phyloP scores from a whole-genome alignment of 176 grass and related monocot species.

The Eremochloa ophiuroides region DNA sequence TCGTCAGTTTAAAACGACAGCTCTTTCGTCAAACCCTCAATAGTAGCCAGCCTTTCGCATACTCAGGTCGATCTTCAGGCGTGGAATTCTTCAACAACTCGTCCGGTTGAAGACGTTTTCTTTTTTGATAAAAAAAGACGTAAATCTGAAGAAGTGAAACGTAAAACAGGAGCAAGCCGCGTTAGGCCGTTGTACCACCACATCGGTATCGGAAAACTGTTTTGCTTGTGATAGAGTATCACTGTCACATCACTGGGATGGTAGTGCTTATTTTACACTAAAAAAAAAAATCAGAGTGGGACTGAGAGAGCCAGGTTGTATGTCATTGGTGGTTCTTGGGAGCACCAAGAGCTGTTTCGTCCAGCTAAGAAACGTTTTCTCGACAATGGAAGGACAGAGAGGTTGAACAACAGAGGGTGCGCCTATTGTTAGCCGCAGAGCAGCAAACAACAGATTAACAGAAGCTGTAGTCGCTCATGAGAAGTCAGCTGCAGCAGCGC shows the following conservation, averaged over 20 bases:
- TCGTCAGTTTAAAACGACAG: neutral
- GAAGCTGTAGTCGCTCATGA: neutral
- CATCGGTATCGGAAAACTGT: neutral
- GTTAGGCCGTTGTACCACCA: neutral
- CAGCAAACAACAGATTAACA: neutral
- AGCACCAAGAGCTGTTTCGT: neutral
- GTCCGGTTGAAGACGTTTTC: too few species aligned
- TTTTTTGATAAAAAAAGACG: too few species aligned
- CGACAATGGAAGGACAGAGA: neutral
- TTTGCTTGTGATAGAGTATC: neutral
- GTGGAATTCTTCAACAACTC: neutral
- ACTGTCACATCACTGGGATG: neutral
- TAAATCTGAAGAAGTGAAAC: neutral
- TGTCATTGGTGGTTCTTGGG: slow-evolving; percentile 2
- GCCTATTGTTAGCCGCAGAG: neutral
- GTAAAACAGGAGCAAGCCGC: neutral
- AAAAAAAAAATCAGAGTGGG: too few species aligned
- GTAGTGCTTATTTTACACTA: too few species aligned
- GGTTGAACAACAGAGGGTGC: neutral
- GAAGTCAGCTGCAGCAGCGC: neutral
- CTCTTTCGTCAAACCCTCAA: neutral
- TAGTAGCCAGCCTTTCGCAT: neutral
- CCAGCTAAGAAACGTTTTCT: neutral
- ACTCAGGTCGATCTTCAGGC: neutral
- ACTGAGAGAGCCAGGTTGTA: too few species aligned